phyloP scores from a whole-genome alignment of 1,139 yeast species.

The Sugiyamaella pinicola region DNA sequence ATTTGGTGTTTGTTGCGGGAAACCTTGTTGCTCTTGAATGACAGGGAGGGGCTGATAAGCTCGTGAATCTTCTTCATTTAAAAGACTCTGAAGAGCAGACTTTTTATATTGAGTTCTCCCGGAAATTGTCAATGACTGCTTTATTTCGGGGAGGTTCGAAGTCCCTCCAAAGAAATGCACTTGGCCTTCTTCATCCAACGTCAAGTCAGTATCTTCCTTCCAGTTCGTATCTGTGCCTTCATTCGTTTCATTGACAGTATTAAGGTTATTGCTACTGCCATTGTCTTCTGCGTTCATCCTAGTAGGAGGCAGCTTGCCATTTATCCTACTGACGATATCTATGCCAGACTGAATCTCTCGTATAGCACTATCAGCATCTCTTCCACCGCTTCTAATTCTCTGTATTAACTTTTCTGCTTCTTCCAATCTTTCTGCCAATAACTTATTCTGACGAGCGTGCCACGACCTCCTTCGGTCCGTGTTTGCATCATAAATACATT shows the following conservation, averaged over 20 bases:
- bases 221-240: conserved; percentile 17
- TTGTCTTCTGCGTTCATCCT: conserved; percentile 8
- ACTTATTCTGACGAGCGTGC: conserved; percentile 25
- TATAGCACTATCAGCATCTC: conserved; percentile 24
- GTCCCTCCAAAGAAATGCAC: conserved; percentile 35
- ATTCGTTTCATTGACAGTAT: conserved; percentile 8
- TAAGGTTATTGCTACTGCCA: conserved; percentile 9
- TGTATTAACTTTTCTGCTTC: conserved; percentile 22
- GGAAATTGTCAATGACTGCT: conserved; percentile 21
- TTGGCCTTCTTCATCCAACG: conserved; percentile 33
- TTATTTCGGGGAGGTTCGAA: conserved; percentile 29
- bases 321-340: background rate
- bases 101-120: conserved; percentile 22
- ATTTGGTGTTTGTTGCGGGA: background rate
- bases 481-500: conserved; percentile 38
- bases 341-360: conserved; percentile 23
- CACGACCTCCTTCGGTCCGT: conserved; percentile 28
- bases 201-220: conserved; percentile 23
- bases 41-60: background rate
- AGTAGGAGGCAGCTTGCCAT: background rate
- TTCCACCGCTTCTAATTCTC: conserved; percentile 25
- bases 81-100: conserved; percentile 16
- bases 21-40: conserved; percentile 3
- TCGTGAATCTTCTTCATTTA: conserved; percentile 14
- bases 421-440: conserved; percentile 21